These are phyloP conservation scores for Lotus japonicus DNA, from an alignment of 306 rosid species.

Conservation along the genomic window DNA sequence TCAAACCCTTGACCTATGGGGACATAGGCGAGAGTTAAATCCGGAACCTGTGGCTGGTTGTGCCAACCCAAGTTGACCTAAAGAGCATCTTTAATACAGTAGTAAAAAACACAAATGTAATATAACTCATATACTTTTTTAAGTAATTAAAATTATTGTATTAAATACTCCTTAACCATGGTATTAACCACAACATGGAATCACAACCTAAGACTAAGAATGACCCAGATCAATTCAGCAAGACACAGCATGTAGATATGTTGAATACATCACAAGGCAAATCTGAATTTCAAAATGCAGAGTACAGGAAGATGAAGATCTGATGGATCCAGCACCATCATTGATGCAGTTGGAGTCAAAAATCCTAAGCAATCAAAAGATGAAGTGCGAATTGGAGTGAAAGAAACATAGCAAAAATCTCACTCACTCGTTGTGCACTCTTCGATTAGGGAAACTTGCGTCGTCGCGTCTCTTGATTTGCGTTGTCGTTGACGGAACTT, in stretches of 20 bases:
- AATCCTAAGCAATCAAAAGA: constrained; percentile 4
- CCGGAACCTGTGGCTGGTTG: too few relatives aligned
- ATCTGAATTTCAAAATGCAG: not conserved
- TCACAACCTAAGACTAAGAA: too few relatives aligned
- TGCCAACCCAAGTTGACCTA: too few relatives aligned
- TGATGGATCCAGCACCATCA: constrained; percentile 4
- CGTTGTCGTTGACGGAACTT: not conserved
- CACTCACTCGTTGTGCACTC: constrained; percentile 7
- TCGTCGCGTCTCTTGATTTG: not conserved
- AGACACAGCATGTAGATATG: not conserved
- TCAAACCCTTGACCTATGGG: too few relatives aligned
- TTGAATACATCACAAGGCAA: too few relatives aligned
- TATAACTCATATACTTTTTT: too few relatives aligned
- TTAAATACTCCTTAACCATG: too few relatives aligned
- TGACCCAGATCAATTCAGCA: constrained; percentile 1
- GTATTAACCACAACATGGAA: too few relatives aligned
- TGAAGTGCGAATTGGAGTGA: not conserved
- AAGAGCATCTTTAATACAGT: too few relatives aligned
- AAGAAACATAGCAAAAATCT: not conserved
- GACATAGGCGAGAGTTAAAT: too few relatives aligned
- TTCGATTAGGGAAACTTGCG: not conserved
- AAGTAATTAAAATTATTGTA: too few relatives aligned
- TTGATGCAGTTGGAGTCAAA: not conserved
- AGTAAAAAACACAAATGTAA: too few relatives aligned
- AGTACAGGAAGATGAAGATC: constrained; percentile 4